A percentile compares a stretch with the other conserved stretches of the same genome.
These are phyloP conservation scores for Aspergillus terreus DNA, from an alignment of 2,329 filamentous ascomycete species.

Conservation along the genomic window DNA sequence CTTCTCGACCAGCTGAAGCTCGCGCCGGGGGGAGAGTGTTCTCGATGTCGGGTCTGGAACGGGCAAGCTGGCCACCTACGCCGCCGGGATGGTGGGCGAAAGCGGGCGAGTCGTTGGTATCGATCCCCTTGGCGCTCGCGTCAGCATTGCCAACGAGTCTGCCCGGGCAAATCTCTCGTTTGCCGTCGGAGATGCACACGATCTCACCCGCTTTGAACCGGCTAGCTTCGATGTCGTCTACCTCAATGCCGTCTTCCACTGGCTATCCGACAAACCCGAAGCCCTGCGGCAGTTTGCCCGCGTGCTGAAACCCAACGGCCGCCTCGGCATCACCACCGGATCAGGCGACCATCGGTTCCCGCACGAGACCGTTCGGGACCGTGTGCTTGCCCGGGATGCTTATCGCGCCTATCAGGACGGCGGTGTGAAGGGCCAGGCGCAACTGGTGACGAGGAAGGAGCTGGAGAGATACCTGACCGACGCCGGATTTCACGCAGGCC, in stretches of 20 bases:
- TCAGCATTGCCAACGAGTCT: background rate
- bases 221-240: conserved; percentile 1
- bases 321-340: background rate
- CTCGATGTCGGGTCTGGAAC: background rate
- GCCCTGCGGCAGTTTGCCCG: background rate
- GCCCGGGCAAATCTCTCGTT: background rate
- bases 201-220: background rate
- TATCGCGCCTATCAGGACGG: background rate
- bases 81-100: background rate
- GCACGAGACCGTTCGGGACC: background rate
- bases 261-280: background rate
- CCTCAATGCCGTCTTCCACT: background rate
- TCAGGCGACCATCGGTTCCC: background rate
- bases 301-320: background rate
- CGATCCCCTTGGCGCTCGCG: background rate
- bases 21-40: background rate
- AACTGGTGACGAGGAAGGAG: background rate
- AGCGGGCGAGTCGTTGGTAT: background rate
- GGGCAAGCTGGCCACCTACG: background rate
- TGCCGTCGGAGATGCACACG: background rate
- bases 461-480: background rate
- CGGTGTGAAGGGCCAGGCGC: background rate
- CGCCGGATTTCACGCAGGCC: background rate
- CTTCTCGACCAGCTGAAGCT: background rate
- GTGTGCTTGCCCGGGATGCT: background rate